Conservation (phyloP, 768 basidiomycete species). For the Serendipita sp. region DNA sequence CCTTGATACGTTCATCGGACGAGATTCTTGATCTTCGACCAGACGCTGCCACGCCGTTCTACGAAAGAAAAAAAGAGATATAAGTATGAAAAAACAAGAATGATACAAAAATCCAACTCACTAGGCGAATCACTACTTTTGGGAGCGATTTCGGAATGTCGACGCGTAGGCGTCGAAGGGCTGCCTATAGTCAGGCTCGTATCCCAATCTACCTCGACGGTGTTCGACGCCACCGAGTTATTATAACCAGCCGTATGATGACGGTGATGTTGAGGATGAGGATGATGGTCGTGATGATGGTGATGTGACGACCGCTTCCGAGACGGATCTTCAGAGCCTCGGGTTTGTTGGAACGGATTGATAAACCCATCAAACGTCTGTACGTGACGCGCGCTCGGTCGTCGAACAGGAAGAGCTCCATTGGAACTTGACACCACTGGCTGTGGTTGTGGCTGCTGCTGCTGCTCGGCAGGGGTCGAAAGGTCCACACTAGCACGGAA, state of each 20-base stretch:
- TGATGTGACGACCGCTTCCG: not conserved
- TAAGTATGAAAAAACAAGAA: too few relatives aligned
- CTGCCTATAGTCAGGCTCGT: not conserved
- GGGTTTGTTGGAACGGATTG: not conserved
- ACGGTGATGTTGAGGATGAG: not conserved
- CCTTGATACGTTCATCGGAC: not conserved
- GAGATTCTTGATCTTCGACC: slow-evolving; percentile 1
- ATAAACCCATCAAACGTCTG: not conserved
- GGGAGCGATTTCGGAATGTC: not conserved
- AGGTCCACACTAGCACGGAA: not conserved
- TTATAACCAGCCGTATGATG: not conserved
- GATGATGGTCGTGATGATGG: not conserved
- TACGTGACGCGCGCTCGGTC: not conserved
- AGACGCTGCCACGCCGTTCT: not conserved
- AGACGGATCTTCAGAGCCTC: not conserved
- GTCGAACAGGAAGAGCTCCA: not conserved
- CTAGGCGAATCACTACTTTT: slow-evolving; percentile 2
- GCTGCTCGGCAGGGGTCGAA: not conserved
- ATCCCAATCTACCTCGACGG: not conserved
- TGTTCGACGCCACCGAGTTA: slow-evolving; percentile 1
- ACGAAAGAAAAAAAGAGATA: not conserved
- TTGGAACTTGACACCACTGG: not conserved
- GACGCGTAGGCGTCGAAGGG: not conserved
- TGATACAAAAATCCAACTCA: not conserved
- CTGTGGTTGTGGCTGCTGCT: too few relatives aligned